These are phyloP conservation scores for Cladosporium sp. DNA, from an alignment of 2,329 filamentous ascomycete genomes.

Conservation along the genomic window DNA sequence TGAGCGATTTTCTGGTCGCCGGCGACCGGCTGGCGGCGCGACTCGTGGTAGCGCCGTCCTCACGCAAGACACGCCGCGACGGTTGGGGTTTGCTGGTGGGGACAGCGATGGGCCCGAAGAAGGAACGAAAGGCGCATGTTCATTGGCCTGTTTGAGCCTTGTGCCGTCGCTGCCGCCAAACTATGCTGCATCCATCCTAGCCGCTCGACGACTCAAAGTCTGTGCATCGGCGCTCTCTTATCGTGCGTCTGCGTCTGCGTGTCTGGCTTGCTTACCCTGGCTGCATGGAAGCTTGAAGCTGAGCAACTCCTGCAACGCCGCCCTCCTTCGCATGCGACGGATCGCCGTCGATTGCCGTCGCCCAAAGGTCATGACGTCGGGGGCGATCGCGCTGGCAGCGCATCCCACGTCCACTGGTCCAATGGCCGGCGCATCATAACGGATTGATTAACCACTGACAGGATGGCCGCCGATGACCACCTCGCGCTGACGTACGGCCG, in stretches of 20 bases:
- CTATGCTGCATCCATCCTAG: not conserved
- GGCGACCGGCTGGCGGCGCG: conserved; percentile 11
- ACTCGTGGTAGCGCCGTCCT: conserved; percentile 9
- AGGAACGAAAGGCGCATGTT: not conserved
- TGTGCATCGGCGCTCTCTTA: not conserved
- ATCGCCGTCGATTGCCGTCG: conserved; percentile 5
- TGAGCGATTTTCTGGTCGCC: conserved; percentile 15
- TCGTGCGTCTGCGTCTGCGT: not conserved
- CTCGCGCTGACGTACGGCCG: conserved; percentile 4
- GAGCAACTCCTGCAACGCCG: not conserved
- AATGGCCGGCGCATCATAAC: not conserved
- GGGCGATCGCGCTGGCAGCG: not conserved
- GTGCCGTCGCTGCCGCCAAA: conserved; percentile 2
- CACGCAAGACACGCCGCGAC: conserved; percentile 13
- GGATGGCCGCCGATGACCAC: not conserved
- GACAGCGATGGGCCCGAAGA: not conserved
- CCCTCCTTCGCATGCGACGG: not conserved
- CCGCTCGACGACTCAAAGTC: not conserved
- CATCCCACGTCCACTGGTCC: conserved; percentile 5
- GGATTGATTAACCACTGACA: not conserved
- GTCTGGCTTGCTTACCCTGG: conserved; percentile 4
- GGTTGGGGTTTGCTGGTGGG: conserved; percentile 10
- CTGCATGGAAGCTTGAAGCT: conserved; percentile 7
- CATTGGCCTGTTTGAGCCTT: too few relatives aligned
- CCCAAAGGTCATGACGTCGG: conserved; percentile 6